Evolutionary conservation across 75 land plant genomes (phyloP), one percentile per base, ranked within the genome.

Genomic region (Pseudotsuga menziesii): DNA sequence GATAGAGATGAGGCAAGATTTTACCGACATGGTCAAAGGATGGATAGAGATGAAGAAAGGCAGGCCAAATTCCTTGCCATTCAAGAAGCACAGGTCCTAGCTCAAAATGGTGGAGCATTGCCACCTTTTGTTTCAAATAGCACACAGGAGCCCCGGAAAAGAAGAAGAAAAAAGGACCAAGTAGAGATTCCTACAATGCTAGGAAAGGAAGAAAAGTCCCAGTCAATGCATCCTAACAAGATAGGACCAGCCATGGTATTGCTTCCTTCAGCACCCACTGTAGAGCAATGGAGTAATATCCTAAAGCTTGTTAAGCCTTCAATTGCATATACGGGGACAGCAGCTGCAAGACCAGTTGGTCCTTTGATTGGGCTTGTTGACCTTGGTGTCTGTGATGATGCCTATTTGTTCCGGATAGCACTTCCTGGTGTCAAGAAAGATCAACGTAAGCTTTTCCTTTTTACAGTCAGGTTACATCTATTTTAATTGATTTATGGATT

Each of bases 361-460:
- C 86, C 95, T 58, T 56, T 85, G 22, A 59, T 92, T 20, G 95
- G 95, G 41, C 83, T 83, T 0, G 83, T 92, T 77, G 95, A 92
- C 61, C 88, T 92, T 72, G 95, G 93, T 9, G 89, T 78, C 26
- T 79, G 79, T 63, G 85, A 91, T 5, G 95, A 93, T 73, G 83
- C 91, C 5, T 93, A 89, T 81, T 32, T 93, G 27, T 93, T 91
- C 63, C 89, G 91, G 35, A 82, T 89, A 20, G 84, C 95, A 25
- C 83, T 93, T 79, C 95, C 95, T 3, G 95, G 93, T 27, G 93
- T 93, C 19, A 89, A 85, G 81, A 91, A 84, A 70, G 89, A 93
- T 79, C 89, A 86, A 32, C 86, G 94, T 92, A 83, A 77, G 87
- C 76, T 64, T 12, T 52, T 23, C 61, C n/a, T 23, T 58, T 58